Conservation (phyloP, 768 basidiomycete species). For the Auriculariales sp. region DNA sequence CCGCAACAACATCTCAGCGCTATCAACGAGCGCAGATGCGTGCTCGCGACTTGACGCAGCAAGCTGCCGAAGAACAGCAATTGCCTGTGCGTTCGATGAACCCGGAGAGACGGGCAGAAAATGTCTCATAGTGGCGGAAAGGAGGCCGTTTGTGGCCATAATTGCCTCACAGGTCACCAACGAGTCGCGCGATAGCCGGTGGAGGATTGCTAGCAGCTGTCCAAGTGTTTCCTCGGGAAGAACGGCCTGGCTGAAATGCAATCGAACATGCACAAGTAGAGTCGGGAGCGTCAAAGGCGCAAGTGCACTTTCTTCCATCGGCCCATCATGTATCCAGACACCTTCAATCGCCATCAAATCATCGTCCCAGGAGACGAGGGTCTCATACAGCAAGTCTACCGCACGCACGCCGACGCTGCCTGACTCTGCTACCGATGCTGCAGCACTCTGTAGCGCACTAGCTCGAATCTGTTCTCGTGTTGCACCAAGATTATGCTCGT, state of each 20-base stretch:
- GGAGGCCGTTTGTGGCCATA: conserved; percentile 33
- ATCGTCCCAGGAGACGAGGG: conserved; percentile 50
- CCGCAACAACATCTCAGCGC: conserved; percentile 53
- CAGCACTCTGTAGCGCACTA: conserved; percentile 49
- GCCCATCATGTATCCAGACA: conserved; percentile 27
- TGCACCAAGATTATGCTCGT: conserved; percentile 17
- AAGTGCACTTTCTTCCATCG: conserved; percentile 11
- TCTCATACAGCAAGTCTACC: conserved; percentile 61
- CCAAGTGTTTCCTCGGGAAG: conserved; percentile 32
- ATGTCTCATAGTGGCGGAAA: conserved; percentile 27
- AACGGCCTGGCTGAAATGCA: conserved; percentile 23
- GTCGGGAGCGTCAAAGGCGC: conserved; percentile 25
- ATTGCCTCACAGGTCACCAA: conserved; percentile 38
- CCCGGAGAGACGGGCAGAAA: neutral
- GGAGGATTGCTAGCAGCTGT: conserved; percentile 44
- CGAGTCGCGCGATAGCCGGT: conserved; percentile 46
- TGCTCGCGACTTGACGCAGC: conserved; percentile 52
- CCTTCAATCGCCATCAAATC: conserved; percentile 21
- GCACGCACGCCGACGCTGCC: conserved; percentile 55
- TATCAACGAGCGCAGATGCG: conserved; percentile 39
- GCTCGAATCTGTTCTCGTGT: conserved; percentile 33
- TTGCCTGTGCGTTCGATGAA: conserved; percentile 31
- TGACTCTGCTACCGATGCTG: conserved; percentile 48
- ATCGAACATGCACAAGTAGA: conserved; percentile 37
- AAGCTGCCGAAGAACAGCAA: conserved; percentile 43